phyloP scores from a whole-genome alignment of 306 rosid species.

The Trifolium repens region DNA sequence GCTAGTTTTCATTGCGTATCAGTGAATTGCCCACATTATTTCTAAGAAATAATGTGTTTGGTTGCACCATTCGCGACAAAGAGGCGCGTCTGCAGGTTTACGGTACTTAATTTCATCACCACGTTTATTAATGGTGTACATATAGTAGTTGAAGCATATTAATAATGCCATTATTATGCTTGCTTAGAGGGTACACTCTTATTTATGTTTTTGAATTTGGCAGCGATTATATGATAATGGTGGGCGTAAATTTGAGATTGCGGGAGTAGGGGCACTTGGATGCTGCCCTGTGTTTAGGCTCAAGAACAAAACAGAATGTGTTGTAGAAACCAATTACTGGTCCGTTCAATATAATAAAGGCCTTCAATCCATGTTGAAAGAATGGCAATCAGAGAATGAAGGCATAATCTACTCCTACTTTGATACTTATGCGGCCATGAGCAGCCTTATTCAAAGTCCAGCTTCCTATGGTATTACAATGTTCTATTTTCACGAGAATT shows the following conservation, averaged over 20 bases:
- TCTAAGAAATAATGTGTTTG: no score
- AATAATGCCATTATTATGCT: not conserved
- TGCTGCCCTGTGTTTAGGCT: slow-evolving; percentile 70
- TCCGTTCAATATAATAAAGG: slow-evolving; percentile 53
- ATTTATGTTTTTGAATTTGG: not conserved
- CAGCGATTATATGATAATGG: slow-evolving; percentile 72
- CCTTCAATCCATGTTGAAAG: slow-evolving; percentile 58
- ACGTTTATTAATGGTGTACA: no score
- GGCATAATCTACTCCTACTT: slow-evolving; percentile 65
- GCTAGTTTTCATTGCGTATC: no score
- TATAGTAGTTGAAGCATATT: not conserved
- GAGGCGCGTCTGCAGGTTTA: no score
- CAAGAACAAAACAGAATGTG: slow-evolving; percentile 56
- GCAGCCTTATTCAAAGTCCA: slow-evolving; percentile 57
- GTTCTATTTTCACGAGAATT: no score
- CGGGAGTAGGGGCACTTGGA: slow-evolving; percentile 66
- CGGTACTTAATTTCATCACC: not conserved
- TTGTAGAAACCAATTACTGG: slow-evolving; percentile 54
- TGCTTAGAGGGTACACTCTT: not conserved
- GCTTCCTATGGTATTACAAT: slow-evolving; percentile 52
- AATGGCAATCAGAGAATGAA: slow-evolving; percentile 50
- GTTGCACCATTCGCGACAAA: no score
- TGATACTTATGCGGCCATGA: slow-evolving; percentile 57
- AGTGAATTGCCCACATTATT: no score
- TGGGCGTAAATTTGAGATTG: slow-evolving; percentile 65